These are phyloP conservation scores for Fraxinus pennsylvanica DNA, from an alignment of 257 asterid species.

Conservation along the genomic window DNA sequence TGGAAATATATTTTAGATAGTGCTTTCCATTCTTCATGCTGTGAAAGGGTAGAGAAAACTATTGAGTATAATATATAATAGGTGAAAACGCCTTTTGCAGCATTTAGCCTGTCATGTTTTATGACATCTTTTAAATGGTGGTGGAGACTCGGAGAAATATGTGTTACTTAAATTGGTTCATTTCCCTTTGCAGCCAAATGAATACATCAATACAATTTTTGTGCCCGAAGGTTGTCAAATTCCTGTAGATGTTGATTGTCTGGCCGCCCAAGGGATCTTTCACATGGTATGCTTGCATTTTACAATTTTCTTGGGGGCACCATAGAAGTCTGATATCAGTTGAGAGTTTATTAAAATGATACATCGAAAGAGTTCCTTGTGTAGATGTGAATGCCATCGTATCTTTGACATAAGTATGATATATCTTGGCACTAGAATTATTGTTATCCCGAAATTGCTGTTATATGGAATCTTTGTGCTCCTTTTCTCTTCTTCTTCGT, in stretches of 20 bases:
- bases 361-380: not conserved
- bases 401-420: not conserved
- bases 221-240: slow-evolving; percentile 76
- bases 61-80: not conserved
- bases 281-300: slow-evolving; percentile 53
- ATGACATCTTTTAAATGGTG: not conserved
- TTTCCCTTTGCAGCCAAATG: slow-evolving; percentile 60
- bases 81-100: not conserved
- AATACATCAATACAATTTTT: slow-evolving; percentile 72
- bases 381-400: not conserved
- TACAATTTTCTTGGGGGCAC: not conserved
- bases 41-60: not conserved
- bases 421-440: not conserved
- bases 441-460: not conserved
- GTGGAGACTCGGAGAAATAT: not conserved
- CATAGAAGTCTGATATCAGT: slow-evolving; percentile 3
- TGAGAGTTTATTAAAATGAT: not conserved
- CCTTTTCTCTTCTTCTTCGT: not conserved
- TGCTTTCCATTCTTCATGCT: not conserved
- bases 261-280: slow-evolving; percentile 68
- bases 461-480: not conserved
- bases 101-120: slow-evolving; percentile 5
- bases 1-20: too few relatives aligned
- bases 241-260: slow-evolving; percentile 52
- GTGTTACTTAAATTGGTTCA: slow-evolving; percentile 15